These are phyloP conservation scores for Debaryomyces coudertii DNA, from an alignment of 1,139 yeast genomes.

Conservation along the genomic window DNA sequence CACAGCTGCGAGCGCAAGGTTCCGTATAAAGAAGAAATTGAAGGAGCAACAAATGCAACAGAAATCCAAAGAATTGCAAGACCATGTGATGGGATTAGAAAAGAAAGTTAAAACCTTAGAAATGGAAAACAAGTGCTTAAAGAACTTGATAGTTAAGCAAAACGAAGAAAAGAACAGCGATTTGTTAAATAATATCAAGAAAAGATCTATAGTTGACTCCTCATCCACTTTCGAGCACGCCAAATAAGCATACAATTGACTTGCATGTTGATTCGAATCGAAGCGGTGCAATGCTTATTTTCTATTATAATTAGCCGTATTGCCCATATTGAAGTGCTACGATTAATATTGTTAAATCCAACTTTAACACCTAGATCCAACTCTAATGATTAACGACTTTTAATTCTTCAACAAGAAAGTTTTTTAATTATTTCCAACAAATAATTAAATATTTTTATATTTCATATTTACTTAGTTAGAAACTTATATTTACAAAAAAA, in stretches of 20 bases:
- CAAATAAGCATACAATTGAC: conserved; percentile 11
- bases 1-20: conserved; percentile 66
- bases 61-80: conserved; percentile 47
- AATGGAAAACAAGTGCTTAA: conserved; percentile 78
- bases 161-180: conserved; percentile 47
- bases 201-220: conserved; percentile 40
- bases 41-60: conserved; percentile 63
- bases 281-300: background rate
- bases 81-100: conserved; percentile 42
- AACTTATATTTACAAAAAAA: background rate
- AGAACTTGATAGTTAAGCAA: conserved; percentile 51
- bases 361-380: conserved; percentile 15
- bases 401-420: conserved; percentile 11
- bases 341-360: conserved; percentile 12
- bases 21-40: conserved; percentile 61
- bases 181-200: conserved; percentile 45
- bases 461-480: conserved; percentile 8
- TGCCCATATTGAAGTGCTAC: background rate
- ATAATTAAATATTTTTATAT: conserved; percentile 9
- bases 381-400: conserved; percentile 14
- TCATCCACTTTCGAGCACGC: conserved; percentile 37
- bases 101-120: conserved; percentile 55
- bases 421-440: conserved; percentile 13
- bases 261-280: background rate
- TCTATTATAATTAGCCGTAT: background rate